Evolutionary conservation across 768 basidiomycete species (phyloP).

Genomic region (Crepidotus variabilis): DNA sequence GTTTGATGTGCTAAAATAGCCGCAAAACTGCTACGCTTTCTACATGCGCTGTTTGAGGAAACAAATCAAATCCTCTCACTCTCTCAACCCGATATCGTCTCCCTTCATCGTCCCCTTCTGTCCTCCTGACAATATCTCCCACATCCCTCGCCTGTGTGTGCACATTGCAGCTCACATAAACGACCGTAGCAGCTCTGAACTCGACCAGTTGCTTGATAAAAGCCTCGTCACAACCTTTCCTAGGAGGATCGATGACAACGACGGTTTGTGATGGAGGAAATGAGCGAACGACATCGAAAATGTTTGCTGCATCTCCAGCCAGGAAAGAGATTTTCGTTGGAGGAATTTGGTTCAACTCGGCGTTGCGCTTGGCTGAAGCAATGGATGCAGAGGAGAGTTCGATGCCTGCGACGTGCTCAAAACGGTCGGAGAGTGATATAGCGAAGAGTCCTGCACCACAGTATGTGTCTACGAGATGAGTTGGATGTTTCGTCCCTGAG

Average conservation of each 20-base stretch:
- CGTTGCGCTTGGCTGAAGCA: conserved; percentile 63
- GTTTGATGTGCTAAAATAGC: conserved; percentile 25
- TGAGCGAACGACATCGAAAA: conserved; percentile 63
- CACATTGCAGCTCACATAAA: conserved; percentile 95
- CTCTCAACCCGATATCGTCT: conserved; percentile 76
- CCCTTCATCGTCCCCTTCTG: conserved; percentile 30
- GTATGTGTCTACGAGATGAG: conserved; percentile 93
- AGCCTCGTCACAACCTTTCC: conserved; percentile 87
- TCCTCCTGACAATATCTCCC: conserved; percentile 59
- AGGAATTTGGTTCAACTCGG: conserved; percentile 57
- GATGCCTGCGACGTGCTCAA: conserved; percentile 79
- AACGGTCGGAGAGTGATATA: conserved; percentile 74
- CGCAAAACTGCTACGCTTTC: conserved; percentile 75
- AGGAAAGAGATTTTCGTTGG: conserved; percentile 60
- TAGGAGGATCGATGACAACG: conserved; percentile 84
- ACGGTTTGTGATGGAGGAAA: conserved; percentile 69
- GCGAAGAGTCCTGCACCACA: conserved; percentile 90
- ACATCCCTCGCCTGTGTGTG: conserved; percentile 91
- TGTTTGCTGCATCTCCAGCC: conserved; percentile 81
- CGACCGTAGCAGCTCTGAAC: conserved; percentile 65
- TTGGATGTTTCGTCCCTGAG: conserved; percentile 36
- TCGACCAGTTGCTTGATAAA: conserved; percentile 74
- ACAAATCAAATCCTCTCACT: conserved; percentile 87
- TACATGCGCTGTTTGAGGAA: conserved; percentile 95
- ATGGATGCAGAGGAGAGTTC: conserved; percentile 79